Conservation (phyloP, 331 rosid genomes). For the Malus hybrid region DNA sequence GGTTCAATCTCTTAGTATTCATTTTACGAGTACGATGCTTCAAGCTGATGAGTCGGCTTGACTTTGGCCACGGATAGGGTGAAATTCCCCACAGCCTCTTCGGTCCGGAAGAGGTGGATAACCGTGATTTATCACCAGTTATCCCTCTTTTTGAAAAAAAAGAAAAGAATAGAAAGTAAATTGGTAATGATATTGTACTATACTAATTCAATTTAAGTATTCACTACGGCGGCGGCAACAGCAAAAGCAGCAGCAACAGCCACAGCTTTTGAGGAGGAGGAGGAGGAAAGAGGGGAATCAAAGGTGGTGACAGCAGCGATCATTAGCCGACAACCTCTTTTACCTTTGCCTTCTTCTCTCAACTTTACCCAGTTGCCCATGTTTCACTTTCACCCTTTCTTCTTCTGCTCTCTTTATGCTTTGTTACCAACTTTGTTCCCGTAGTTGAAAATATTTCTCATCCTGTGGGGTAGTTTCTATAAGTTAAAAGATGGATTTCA, state of each 20-base stretch:
- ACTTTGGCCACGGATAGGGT: rapidly evolving
- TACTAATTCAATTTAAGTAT: not conserved
- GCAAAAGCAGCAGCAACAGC: conserved; percentile 4
- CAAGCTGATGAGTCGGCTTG: too few relatives aligned
- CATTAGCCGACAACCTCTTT: conserved; percentile 33
- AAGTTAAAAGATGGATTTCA: too few relatives aligned
- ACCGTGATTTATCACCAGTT: rapidly evolving
- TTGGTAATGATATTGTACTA: not conserved
- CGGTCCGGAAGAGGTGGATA: rapidly evolving
- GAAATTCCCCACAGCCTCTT: rapidly evolving
- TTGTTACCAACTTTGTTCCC: not conserved
- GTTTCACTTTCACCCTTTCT: not conserved
- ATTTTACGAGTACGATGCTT: too few relatives aligned
- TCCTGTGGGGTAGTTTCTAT: too few relatives aligned
- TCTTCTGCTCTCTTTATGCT: not conserved
- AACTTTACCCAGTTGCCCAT: not conserved
- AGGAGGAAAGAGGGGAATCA: conserved; percentile 29
- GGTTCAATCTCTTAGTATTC: too few relatives aligned
- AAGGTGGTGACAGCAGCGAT: conserved; percentile 23
- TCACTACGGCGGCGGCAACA: conserved; percentile 12
- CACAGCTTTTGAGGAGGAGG: conserved; percentile 32
- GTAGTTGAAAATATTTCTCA: too few relatives aligned
- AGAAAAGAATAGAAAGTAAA: not conserved
- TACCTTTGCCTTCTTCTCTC: not conserved
- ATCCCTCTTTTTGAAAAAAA: not conserved